These are phyloP conservation scores for Jaltomata sinuosa DNA, from an alignment of 257 asterid species.

Conservation along the genomic window DNA sequence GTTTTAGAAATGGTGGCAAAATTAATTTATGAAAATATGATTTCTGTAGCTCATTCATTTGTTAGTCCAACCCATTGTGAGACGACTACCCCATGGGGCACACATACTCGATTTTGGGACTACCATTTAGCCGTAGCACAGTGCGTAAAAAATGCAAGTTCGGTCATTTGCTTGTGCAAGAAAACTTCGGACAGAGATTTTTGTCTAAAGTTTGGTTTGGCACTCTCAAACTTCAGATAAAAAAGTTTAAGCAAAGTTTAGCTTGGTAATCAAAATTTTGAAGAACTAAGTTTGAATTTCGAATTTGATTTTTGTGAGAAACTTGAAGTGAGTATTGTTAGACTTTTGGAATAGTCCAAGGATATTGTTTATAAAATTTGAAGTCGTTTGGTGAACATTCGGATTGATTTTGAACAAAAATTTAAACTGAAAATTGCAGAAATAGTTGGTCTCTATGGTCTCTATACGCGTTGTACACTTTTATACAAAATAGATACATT, in stretches of 20 bases:
- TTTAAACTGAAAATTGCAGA: too few species aligned
- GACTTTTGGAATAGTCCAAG: neutral
- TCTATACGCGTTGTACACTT: too few species aligned
- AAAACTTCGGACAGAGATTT: neutral
- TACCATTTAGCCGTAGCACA: neutral
- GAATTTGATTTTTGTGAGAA: neutral
- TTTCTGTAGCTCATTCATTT: neutral
- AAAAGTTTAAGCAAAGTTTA: neutral
- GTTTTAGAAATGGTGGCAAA: neutral
- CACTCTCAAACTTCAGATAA: neutral
- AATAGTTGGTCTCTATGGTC: too few species aligned
- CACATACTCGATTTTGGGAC: neutral
- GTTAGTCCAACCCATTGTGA: neutral
- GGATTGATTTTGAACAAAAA: too few species aligned
- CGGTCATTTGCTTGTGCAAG: neutral
- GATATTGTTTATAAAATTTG: neutral
- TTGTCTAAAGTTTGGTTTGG: neutral
- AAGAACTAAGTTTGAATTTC: neutral
- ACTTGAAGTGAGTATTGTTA: neutral
- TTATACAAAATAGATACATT: too few species aligned
- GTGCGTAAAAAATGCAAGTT: neutral
- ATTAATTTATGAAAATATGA: neutral
- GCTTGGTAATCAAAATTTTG: neutral
- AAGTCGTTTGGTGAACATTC: too few species aligned
- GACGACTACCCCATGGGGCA: neutral